Evolutionary conservation across 2,329 filamentous ascomycete species (phyloP).

Genomic region (Aspergillus carbonarius): DNA sequence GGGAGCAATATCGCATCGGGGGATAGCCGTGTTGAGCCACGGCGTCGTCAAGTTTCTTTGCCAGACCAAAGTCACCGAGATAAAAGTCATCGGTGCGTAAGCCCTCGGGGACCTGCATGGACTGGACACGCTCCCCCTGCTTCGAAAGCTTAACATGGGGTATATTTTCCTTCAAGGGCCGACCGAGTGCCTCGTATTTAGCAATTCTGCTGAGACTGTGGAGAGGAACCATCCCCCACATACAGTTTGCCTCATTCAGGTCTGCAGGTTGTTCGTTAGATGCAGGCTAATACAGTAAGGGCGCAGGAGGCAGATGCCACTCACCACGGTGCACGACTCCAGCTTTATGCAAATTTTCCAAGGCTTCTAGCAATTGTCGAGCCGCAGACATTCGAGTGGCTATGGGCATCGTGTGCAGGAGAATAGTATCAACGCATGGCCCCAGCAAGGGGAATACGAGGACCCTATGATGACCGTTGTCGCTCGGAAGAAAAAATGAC

Average conservation of each 20-base stretch:
- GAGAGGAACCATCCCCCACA: conserved; percentile 28
- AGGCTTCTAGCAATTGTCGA: conserved; percentile 25
- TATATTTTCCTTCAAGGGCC: conserved; percentile 27
- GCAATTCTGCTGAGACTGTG: conserved; percentile 22
- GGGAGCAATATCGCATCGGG: conserved; percentile 23
- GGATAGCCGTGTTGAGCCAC: conserved; percentile 1
- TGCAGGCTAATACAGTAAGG: background rate
- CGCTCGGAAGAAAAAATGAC: conserved; percentile 21
- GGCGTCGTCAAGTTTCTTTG: conserved; percentile 23
- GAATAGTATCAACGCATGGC: conserved; percentile 16
- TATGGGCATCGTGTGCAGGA: conserved; percentile 16
- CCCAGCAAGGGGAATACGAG: conserved; percentile 25
- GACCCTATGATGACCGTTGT: conserved; percentile 18
- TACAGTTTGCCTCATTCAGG: conserved; percentile 29
- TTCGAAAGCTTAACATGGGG: conserved; percentile 25
- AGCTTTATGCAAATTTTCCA: conserved; percentile 27
- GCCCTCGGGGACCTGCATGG: conserved; percentile 20
- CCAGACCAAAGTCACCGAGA: conserved; percentile 30
- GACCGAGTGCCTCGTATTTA: conserved; percentile 28
- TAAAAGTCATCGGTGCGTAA: conserved; percentile 28
- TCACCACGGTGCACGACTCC: conserved; percentile 30
- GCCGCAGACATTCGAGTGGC: conserved; percentile 29
- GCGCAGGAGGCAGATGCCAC: background rate
- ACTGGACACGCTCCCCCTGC: conserved; percentile 25
- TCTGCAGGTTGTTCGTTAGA: conserved; percentile 20